A percentile compares a stretch with the other conserved stretches of the same genome.
Conservation (phyloP, 352 stramenopile genomes). For the Phytophthora pseudosyringae region DNA sequence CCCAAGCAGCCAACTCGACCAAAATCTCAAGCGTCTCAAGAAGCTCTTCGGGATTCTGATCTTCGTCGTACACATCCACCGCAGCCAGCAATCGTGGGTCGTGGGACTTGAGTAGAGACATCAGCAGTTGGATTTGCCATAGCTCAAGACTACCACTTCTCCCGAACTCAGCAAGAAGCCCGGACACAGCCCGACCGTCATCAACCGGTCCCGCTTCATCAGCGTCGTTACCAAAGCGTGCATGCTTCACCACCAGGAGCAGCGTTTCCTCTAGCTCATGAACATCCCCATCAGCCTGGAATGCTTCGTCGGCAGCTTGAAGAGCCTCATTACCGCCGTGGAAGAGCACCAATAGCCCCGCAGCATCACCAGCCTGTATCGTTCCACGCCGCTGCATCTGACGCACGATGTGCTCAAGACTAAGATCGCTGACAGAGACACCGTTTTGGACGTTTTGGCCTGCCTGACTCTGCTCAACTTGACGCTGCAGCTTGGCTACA, state of each 20-base stretch:
- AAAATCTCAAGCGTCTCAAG: constrained; percentile 65
- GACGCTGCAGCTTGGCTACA: constrained; percentile 70
- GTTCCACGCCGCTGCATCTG: constrained; percentile 70
- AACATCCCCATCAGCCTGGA: constrained; percentile 73
- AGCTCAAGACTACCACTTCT: constrained; percentile 42
- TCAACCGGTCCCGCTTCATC: constrained; percentile 20
- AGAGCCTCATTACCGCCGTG: constrained; percentile 76
- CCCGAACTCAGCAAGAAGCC: constrained; percentile 46
- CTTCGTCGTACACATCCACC: constrained; percentile 62
- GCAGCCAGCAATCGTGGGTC: constrained; percentile 63
- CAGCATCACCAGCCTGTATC: constrained; percentile 58
- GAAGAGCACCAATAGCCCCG: constrained; percentile 70
- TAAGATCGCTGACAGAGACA: constrained; percentile 32
- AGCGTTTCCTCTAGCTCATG: constrained; percentile 82
- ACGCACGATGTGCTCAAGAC: constrained; percentile 67
- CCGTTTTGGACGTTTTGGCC: constrained; percentile 29
- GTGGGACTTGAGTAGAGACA: constrained; percentile 44
- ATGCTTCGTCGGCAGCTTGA: constrained; percentile 73
- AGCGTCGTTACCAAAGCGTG: constrained; percentile 52
- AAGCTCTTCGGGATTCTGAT: constrained; percentile 51
- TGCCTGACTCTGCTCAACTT: constrained; percentile 44
- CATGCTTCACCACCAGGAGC: constrained; percentile 84
- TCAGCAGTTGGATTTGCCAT: constrained; percentile 73
- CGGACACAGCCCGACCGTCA: constrained; percentile 33
- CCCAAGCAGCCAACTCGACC: constrained; percentile 70